These are phyloP conservation scores for Mortierella sp. DNA, from an alignment of 371 early-diverging fungal species.

Conservation along the genomic window DNA sequence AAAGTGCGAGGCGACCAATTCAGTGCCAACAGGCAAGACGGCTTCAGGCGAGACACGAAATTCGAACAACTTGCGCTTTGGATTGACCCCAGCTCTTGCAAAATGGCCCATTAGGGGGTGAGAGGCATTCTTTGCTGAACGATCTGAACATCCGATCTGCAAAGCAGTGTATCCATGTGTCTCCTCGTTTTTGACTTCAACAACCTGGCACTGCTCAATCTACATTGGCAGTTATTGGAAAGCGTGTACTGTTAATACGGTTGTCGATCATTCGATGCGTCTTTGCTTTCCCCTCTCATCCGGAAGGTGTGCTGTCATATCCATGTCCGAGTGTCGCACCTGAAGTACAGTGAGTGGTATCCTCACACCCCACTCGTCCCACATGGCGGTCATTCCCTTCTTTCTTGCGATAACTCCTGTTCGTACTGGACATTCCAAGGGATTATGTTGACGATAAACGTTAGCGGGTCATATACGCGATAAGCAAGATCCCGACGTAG, in stretches of 20 bases:
- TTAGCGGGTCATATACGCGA: background rate
- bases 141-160: conserved; percentile 84
- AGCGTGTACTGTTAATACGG: background rate
- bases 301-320: background rate
- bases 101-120: conserved; percentile 84
- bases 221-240: conserved; percentile 29
- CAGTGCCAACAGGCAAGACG: conserved; percentile 82
- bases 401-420: conserved; percentile 90
- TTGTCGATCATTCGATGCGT: background rate
- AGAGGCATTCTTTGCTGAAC: conserved; percentile 67
- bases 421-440: conserved; percentile 59
- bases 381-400: conserved; percentile 93
- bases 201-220: conserved; percentile 80
- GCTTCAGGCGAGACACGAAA: conserved; percentile 91
- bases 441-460: background rate
- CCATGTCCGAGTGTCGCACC: conserved; percentile 56
- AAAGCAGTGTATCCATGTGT: conserved; percentile 74
- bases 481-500: too few relatives aligned
- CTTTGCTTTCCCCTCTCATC: background rate
- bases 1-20: conserved; percentile 88
- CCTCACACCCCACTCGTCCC: conserved; percentile 93
- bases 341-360: conserved; percentile 94
- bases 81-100: conserved; percentile 72
- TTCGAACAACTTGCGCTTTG: conserved; percentile 83
- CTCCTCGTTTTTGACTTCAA: conserved; percentile 69